Conservation (phyloP, 176 grass and related monocot genomes). For the Oryza glumipatula region DNA sequence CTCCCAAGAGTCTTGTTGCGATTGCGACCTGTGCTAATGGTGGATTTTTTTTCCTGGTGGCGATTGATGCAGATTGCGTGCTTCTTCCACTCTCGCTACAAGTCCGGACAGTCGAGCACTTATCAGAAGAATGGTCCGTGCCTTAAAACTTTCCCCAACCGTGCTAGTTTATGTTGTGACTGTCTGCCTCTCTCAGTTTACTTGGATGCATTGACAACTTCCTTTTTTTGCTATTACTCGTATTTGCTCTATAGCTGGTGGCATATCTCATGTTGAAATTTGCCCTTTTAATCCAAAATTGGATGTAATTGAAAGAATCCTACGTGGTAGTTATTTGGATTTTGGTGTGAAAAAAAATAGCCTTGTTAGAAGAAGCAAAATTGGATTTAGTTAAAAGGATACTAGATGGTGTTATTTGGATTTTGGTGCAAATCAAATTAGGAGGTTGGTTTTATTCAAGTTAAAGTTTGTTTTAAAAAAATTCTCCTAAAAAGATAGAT, state of each 20-base stretch:
- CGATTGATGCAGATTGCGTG: slow-evolving; percentile 77
- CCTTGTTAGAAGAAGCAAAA: not conserved
- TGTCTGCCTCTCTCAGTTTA: not conserved
- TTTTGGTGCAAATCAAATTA: not conserved
- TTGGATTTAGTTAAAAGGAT: not conserved
- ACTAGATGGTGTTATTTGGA: not conserved
- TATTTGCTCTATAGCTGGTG: not conserved
- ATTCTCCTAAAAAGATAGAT: not conserved
- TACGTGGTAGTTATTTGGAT: not conserved
- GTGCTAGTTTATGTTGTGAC: not conserved
- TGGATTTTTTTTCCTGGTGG: not conserved
- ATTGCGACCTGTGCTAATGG: not conserved
- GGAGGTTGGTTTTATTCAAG: not conserved
- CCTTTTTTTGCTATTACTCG: not conserved
- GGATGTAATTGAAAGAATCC: not conserved
- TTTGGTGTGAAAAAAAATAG: not conserved
- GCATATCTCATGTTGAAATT: not conserved
- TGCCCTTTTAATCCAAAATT: not conserved
- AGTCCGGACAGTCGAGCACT: slow-evolving; percentile 72
- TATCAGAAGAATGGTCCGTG: slow-evolving; percentile 89
- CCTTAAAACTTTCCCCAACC: slow-evolving; percentile 1
- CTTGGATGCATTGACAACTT: not conserved
- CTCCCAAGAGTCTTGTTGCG: not conserved
- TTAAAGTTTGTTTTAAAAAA: not conserved
- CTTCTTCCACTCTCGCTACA: slow-evolving; percentile 92